Base-by-base conservation (phyloP, 148 eudicot species). In the Selenicereus undatus region DNA sequence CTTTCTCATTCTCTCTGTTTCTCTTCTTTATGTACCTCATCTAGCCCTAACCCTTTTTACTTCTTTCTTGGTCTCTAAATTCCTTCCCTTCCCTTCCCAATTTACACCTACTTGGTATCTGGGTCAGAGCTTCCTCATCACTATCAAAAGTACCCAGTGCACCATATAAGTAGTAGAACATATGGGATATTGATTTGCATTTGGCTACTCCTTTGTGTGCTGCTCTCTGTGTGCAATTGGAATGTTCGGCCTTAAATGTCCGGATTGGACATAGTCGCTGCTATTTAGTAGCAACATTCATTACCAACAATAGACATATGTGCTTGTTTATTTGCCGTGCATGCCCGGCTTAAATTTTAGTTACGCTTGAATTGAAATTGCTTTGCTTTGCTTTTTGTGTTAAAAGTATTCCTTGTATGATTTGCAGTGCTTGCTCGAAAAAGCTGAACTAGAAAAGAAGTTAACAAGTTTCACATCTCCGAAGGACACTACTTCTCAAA, bases 371-470 rank as follows among this genome's bases (percentile, higher is more conserved):
- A 43, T 6, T 6, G 10, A 20, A 18, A 8, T 0, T 51, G 24
- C 35, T 36, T 51, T 70, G 56, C 26, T 39, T 48, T 73, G 48
- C 27, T 35, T 39, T 71, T 58, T 58, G 29, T 48, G 48, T 29
- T 81, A 9, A 45, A 64, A 64, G 4, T 45, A 11, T 14, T 50
- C 0, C 45, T 52, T 68, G 73, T 77, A 42, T 83, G 54, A 29
- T 42, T 81, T 80, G 70, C 90, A 96, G 99, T 85, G 92, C 88
- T 87, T 86, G 91, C 82, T 83, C 30, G 91, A 96, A 86, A 96
- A 90, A 82, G 76, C 74, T 83, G 92, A 91, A 75, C 79, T 89
- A 30, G 91, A 93, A 81, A 90, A 88, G 81, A 87, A 88, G 77
- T 74, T 90, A 62, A 79, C 88, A 29, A 82, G 83, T 82, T 73